These are phyloP conservation scores for Xylaria sp. DNA, from an alignment of 2,329 filamentous ascomycete genomes.

Conservation along the genomic window DNA sequence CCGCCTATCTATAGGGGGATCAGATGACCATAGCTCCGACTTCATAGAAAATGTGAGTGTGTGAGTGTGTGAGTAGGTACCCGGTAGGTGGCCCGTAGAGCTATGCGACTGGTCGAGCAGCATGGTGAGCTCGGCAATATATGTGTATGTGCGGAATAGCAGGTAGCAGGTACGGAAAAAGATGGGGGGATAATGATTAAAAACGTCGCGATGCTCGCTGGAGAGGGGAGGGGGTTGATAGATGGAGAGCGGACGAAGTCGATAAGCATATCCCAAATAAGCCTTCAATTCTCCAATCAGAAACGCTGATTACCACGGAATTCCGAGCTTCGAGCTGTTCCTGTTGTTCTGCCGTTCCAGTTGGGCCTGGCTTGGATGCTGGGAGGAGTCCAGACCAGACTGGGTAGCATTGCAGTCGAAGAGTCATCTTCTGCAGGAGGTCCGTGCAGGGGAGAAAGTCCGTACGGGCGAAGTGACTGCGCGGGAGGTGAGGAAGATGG, in stretches of 20 bases:
- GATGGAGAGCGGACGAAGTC: background rate
- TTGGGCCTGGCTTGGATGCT: background rate
- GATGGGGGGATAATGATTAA: background rate
- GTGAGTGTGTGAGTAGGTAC: background rate
- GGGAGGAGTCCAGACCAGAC: background rate
- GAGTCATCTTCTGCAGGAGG: background rate
- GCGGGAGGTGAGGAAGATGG: no score
- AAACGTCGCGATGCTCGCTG: background rate
- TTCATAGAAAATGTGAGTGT: background rate
- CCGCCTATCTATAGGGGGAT: background rate
- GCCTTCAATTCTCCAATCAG: background rate
- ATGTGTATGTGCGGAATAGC: background rate
- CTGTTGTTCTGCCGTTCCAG: background rate
- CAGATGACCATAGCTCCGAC: background rate
- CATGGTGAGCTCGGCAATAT: background rate
- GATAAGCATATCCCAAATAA: background rate
- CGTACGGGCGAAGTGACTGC: background rate
- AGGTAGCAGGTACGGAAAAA: background rate
- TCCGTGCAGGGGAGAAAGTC: background rate
- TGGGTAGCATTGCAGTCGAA: background rate
- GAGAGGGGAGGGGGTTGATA: background rate
- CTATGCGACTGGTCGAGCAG: background rate
- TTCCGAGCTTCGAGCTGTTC: background rate
- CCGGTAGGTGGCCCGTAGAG: background rate
- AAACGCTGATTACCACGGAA: background rate